A percentile compares a stretch with the other conserved stretches of the same genome.
Conservation (phyloP, 495 filamentous ascomycete genomes). For the Neurospora sp. region DNA sequence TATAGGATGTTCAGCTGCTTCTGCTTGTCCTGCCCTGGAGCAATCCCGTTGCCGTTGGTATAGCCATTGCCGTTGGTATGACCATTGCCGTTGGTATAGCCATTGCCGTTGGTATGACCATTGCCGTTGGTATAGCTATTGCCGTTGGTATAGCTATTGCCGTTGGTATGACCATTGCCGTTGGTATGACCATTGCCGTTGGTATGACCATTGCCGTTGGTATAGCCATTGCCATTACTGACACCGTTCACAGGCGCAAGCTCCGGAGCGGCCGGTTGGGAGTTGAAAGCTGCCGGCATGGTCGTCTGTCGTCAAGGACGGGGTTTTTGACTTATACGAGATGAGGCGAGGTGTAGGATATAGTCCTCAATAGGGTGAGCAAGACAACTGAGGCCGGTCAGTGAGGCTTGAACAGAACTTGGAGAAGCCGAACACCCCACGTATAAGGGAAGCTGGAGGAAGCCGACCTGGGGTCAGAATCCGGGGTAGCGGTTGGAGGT, state of each 20-base stretch:
- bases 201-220: constrained; percentile 3
- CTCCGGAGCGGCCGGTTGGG: constrained; percentile 31
- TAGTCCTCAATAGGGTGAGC: neutral
- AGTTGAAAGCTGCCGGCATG: constrained; percentile 49
- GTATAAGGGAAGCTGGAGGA: neutral
- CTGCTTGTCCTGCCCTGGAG: constrained; percentile 1
- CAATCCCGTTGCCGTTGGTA: neutral
- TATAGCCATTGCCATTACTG: neutral
- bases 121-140: no score
- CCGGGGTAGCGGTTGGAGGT: neutral
- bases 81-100: neutral
- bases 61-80: no score
- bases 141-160: no score
- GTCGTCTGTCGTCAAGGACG: neutral
- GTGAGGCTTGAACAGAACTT: neutral
- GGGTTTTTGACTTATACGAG: neutral
- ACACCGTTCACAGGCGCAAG: constrained; percentile 5
- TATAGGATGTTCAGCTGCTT: constrained; percentile 31
- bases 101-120: neutral
- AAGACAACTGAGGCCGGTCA: neutral
- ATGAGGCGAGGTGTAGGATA: neutral
- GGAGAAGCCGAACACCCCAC: neutral
- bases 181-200: neutral
- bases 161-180: neutral
- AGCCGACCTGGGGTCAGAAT: neutral